phyloP scores from a whole-genome alignment of 768 basidiomycete genomes.

The Clavaria fumosa region DNA sequence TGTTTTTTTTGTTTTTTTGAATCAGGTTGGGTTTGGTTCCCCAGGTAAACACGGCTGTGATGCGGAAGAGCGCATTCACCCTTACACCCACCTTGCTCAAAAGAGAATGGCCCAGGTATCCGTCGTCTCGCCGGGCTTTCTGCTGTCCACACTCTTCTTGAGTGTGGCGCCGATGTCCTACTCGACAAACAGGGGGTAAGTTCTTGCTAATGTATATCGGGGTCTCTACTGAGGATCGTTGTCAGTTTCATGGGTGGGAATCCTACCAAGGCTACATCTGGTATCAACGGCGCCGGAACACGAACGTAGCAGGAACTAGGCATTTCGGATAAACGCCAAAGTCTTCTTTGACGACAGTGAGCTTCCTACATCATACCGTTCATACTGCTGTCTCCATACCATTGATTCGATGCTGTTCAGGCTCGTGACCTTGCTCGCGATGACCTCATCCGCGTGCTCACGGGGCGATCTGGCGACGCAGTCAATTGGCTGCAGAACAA shows the following conservation, averaged over 20 bases:
- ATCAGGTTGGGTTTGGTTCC: no score
- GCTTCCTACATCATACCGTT: slow-evolving; percentile 45
- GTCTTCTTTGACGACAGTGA: slow-evolving; percentile 97
- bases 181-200: slow-evolving; percentile 90
- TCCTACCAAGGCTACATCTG: slow-evolving; percentile 92
- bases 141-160: slow-evolving; percentile 92
- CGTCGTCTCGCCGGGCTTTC: slow-evolving; percentile 88
- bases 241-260: slow-evolving; percentile 93
- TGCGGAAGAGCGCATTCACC: no score
- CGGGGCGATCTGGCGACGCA: slow-evolving; percentile 87
- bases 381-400: slow-evolving; percentile 1
- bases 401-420: slow-evolving; percentile 21
- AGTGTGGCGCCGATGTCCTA: slow-evolving; percentile 91
- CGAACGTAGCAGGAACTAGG: slow-evolving; percentile 63
- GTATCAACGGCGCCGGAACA: slow-evolving; percentile 95
- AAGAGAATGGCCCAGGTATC: slow-evolving; percentile 53
- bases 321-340: slow-evolving; percentile 80
- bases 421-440: slow-evolving; percentile 93
- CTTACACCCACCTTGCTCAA: no score
- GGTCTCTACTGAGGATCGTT: no score
- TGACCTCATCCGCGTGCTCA: slow-evolving; percentile 88
- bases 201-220: no score
- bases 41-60: no score
- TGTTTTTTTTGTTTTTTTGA: no score
- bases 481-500: slow-evolving; percentile 93